Conservation (phyloP, 768 basidiomycete genomes). For the Guyanaporus albipodus region DNA sequence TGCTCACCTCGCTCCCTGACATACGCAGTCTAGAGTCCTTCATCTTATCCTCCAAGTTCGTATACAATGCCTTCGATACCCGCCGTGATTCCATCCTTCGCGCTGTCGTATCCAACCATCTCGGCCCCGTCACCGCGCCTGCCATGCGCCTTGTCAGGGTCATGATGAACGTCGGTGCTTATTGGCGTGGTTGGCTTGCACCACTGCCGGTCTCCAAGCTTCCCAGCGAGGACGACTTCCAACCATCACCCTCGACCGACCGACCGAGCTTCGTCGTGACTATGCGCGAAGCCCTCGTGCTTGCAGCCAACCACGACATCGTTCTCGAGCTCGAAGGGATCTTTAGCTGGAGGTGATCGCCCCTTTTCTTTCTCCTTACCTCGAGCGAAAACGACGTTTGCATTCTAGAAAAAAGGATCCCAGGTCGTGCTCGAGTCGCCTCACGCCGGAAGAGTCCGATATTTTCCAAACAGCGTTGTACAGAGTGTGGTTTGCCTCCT, state of each 20-base stretch:
- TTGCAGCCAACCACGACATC: slow-evolving; percentile 16
- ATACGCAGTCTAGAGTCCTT: slow-evolving; percentile 9
- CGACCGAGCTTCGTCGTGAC: slow-evolving; percentile 4
- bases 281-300: slow-evolving; percentile 9
- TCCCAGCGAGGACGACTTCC: slow-evolving; percentile 11
- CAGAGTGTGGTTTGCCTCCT: slow-evolving; percentile 23
- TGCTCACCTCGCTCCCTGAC: slow-evolving; percentile 11
- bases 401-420: slow-evolving; percentile 36
- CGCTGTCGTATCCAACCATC: slow-evolving; percentile 14
- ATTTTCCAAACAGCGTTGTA: slow-evolving; percentile 30
- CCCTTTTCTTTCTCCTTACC: background rate
- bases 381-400: background rate
- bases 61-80: slow-evolving; percentile 13
- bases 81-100: slow-evolving; percentile 11
- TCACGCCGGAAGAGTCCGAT: slow-evolving; percentile 32
- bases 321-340: slow-evolving; percentile 14
- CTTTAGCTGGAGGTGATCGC: slow-evolving; percentile 21
- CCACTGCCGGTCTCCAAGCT: slow-evolving; percentile 9
- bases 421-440: slow-evolving; percentile 26
- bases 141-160: slow-evolving; percentile 19
- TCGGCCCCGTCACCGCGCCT: slow-evolving; percentile 3
- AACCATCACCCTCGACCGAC: background rate
- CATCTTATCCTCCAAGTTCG: slow-evolving; percentile 16
- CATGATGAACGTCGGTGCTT: slow-evolving; percentile 7
- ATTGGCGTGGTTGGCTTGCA: slow-evolving; percentile 17